phyloP scores from a whole-genome alignment of 1,284 basidiomycete species.

The Trichosporon asahii region DNA sequence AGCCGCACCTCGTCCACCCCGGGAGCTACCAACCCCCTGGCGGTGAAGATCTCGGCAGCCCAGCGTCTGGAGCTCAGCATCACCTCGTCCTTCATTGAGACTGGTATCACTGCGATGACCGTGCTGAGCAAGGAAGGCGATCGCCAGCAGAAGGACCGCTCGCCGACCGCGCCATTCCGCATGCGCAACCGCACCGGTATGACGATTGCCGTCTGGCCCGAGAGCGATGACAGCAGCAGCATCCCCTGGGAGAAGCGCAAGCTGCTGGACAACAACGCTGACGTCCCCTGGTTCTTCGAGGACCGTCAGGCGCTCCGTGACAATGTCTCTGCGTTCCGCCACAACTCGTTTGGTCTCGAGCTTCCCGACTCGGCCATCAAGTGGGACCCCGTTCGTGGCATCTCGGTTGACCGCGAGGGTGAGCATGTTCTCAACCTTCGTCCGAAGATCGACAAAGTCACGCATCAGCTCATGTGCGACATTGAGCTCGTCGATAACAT shows the following conservation, averaged over 20 bases:
- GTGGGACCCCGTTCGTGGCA: slow-evolving; percentile 85
- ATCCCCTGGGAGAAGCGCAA: slow-evolving; percentile 37
- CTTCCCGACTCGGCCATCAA: slow-evolving; percentile 68
- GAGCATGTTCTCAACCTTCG: slow-evolving; percentile 84
- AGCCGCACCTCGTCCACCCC: slow-evolving; percentile 41
- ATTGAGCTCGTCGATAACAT: slow-evolving; percentile 88
- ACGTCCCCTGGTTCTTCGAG: slow-evolving; percentile 93
- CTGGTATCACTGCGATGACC: slow-evolving; percentile 70
- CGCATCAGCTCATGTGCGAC: slow-evolving; percentile 83
- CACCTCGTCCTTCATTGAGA: slow-evolving; percentile 86
- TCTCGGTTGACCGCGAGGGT: slow-evolving; percentile 92
- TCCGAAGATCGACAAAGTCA: slow-evolving; percentile 70
- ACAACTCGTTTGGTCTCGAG: slow-evolving; percentile 79
- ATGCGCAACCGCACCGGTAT: slow-evolving; percentile 89
- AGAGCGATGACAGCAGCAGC: slow-evolving; percentile 48
- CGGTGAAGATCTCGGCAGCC: slow-evolving; percentile 67
- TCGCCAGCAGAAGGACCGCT: slow-evolving; percentile 67
- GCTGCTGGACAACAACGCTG: slow-evolving; percentile 63
- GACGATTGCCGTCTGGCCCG: slow-evolving; percentile 75
- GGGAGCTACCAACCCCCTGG: slow-evolving; percentile 58
- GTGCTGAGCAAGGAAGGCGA: slow-evolving; percentile 73
- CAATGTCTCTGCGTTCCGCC: slow-evolving; percentile 72
- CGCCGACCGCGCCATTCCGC: slow-evolving; percentile 87
- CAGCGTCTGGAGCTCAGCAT: slow-evolving; percentile 89
- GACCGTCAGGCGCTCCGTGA: slow-evolving; percentile 95